A percentile compares a stretch with the other conserved stretches of the same genome.
phyloP scores from a whole-genome alignment of 1,139 yeast genomes.

The Debaryomyces robertsiae region DNA sequence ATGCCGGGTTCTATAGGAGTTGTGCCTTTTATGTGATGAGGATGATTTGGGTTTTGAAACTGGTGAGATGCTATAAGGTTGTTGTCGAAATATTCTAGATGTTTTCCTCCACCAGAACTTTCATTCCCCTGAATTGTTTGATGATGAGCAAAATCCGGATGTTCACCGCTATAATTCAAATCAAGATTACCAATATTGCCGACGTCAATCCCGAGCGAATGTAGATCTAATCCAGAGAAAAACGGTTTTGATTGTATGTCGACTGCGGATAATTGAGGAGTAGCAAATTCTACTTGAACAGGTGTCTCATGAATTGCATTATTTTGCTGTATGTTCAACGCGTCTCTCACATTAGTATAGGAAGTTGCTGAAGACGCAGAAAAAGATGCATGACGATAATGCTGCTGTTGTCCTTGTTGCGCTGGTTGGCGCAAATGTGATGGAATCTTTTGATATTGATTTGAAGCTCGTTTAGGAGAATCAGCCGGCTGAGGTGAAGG shows the following conservation, averaged over 20 bases:
- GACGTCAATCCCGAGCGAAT: conserved; percentile 38
- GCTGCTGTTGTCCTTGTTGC: conserved; percentile 6
- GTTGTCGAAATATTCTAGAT: conserved; percentile 18
- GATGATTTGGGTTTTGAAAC: conserved; percentile 38
- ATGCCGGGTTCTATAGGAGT: conserved; percentile 42
- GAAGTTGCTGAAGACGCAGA: conserved; percentile 77
- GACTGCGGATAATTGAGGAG: conserved; percentile 63
- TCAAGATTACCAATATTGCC: conserved; percentile 35
- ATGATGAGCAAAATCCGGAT: conserved; percentile 1
- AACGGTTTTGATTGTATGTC: conserved; percentile 24
- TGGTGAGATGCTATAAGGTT: conserved; percentile 27
- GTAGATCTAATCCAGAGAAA: conserved; percentile 29
- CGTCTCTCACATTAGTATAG: conserved; percentile 59
- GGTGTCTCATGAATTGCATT: conserved; percentile 46
- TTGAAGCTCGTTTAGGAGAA: conserved; percentile 14
- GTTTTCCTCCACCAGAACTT: conserved; percentile 14
- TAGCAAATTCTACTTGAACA: conserved; percentile 72
- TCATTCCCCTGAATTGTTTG: neutral
- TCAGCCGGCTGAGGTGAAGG: conserved; percentile 16
- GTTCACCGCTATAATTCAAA: conserved; percentile 15
- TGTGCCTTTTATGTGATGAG: conserved; percentile 39
- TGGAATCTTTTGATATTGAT: conserved; percentile 9
- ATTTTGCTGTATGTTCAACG: conserved; percentile 29
- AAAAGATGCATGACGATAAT: conserved; percentile 70
- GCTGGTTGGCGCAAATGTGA: conserved; percentile 11